phyloP scores from a whole-genome alignment of 495 filamentous ascomycete species.

The Podospora australis region DNA sequence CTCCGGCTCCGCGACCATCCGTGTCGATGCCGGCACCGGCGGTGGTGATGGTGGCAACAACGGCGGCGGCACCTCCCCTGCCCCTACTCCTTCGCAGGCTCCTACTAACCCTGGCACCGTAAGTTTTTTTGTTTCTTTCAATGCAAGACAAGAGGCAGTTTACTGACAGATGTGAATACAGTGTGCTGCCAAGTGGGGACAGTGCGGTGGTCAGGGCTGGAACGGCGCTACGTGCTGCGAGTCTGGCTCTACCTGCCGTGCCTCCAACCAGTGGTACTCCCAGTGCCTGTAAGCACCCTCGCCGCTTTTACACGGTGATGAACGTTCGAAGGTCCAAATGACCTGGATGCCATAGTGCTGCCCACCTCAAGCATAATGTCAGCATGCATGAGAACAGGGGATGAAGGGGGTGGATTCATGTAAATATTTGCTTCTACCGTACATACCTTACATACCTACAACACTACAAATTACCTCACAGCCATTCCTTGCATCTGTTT shows the following conservation, averaged over 20 bases:
- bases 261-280: slow-evolving; percentile 43
- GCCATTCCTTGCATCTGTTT: too few species aligned
- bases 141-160: background rate
- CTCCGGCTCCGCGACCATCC: slow-evolving; percentile 45
- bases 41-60: slow-evolving; percentile 7
- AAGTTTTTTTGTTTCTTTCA: background rate
- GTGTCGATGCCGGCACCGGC: slow-evolving; percentile 25
- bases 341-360: too few species aligned
- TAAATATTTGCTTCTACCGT: background rate
- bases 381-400: slow-evolving; percentile 6
- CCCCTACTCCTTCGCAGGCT: background rate
- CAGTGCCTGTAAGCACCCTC: slow-evolving; percentile 34
- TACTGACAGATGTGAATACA: background rate
- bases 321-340: too few species aligned
- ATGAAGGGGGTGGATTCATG: background rate
- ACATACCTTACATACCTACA: background rate
- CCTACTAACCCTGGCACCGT: slow-evolving; percentile 4
- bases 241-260: slow-evolving; percentile 36
- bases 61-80: background rate
- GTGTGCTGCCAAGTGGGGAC: slow-evolving; percentile 33
- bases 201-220: slow-evolving; percentile 47
- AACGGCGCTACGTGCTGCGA: slow-evolving; percentile 40
- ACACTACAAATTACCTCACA: too few species aligned
- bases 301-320: slow-evolving; percentile 11
- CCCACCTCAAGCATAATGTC: too few species aligned